Conservation (phyloP, 495 filamentous ascomycete species). For the Trichoderma reesei region DNA sequence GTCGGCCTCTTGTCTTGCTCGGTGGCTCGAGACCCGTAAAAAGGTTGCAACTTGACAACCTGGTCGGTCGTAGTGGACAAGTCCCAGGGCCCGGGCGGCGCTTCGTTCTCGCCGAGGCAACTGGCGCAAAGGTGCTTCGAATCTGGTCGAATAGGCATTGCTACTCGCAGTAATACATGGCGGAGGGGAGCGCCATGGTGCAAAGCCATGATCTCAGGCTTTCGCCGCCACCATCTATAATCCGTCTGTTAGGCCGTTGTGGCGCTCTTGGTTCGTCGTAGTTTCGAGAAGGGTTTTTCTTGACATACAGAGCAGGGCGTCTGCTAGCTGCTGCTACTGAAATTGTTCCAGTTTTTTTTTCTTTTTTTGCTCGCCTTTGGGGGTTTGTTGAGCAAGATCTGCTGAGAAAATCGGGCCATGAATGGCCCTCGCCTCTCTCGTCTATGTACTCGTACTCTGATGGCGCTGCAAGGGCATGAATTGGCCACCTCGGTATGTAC, state of each 20-base stretch:
- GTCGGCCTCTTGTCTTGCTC: not conserved
- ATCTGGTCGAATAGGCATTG: not conserved
- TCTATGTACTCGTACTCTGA: not conserved
- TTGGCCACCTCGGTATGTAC: too few species aligned
- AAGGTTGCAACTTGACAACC: not conserved
- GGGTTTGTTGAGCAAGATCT: not conserved
- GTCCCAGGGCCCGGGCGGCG: not conserved
- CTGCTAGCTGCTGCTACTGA: not conserved
- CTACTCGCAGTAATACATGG: not conserved
- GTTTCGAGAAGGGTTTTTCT: not conserved
- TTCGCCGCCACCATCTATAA: too few species aligned
- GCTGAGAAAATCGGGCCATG: slow-evolving; percentile 1
- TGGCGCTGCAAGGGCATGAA: not conserved
- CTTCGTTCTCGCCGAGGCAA: not conserved
- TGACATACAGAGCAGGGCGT: too few species aligned
- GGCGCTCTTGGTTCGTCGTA: too few species aligned
- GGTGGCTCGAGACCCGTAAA: not conserved
- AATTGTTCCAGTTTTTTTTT: not conserved
- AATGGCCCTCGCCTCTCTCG: not conserved
- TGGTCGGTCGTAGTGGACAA: not conserved
- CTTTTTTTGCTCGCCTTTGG: not conserved
- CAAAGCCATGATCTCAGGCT: too few species aligned
- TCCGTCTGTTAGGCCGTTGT: too few species aligned
- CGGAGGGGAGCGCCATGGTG: too few species aligned
- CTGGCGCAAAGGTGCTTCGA: not conserved